Evolutionary conservation across 768 basidiomycete genomes (phyloP), one percentile per base, ranked within the genome.

Genomic region (Hypsizygus marmoreus): DNA sequence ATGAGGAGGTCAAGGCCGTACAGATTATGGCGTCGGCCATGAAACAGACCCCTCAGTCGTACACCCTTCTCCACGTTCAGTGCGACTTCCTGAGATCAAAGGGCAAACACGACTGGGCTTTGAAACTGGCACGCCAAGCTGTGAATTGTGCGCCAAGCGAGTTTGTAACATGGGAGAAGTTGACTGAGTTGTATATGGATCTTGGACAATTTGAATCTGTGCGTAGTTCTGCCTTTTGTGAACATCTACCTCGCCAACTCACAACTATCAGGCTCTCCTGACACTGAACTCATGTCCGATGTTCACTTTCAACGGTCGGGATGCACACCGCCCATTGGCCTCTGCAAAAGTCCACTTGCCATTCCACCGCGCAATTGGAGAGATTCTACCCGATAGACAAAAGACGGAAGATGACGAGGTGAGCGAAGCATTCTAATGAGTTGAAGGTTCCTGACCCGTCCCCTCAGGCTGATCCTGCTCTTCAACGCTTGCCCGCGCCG

Each of bases 201-300:
- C 70, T 89, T 34, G 84, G 84, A 20, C 84, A 92, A 62, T 97
- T 79, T 62, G 91, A 97, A 59, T 86, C 88, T 43, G 76, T 75
- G 49, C 7, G 73, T 57, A 14, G 72, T 73, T 20, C 49, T 45
- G 6, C 14, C 14, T 12, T 23, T 25, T 22, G 12, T 10, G 43
- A 8, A n/a, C 6, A 24, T 17, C 8, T 22, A 17, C 16, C 29
- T 3, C 28, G 13, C 23, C 37, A 16, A 35, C 23, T 29, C 19
- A 31, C 10, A 22, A 10, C 11, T 6, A 36, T 76, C 23, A 77
- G 76, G 93, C 94, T 0, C 73, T 98, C 11, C 74, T 97, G 31
- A 97, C 95, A 1, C 81, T 97, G 38, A 97, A 97, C 62, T 97
- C 95, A n/a, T 97, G 97, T 70, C 95, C 95, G 2, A 98, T 99